phyloP scores from a whole-genome alignment of 768 basidiomycete species.

The Xanthoconium purpureum region DNA sequence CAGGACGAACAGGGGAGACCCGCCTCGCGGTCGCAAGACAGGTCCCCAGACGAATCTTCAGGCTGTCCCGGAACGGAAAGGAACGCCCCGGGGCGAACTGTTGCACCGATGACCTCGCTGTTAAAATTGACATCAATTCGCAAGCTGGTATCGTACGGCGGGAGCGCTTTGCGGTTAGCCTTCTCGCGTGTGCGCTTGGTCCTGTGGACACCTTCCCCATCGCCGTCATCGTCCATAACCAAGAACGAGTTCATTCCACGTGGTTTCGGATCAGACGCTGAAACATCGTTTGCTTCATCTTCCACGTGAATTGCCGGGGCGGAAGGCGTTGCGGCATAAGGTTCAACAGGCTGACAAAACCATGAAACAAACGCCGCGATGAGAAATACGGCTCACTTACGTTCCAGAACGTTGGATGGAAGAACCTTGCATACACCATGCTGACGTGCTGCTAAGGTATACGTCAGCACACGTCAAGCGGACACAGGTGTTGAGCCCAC shows the following conservation, averaged over 20 bases:
- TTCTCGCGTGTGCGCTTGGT: neutral
- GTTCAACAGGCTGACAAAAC: slow-evolving; percentile 10
- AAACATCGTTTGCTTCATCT: slow-evolving; percentile 10
- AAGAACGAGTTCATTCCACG: slow-evolving; percentile 16
- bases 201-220: neutral
- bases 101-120: slow-evolving; percentile 16
- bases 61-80: slow-evolving; percentile 5
- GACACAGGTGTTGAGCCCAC: neutral
- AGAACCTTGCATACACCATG: slow-evolving; percentile 22
- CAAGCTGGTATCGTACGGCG: slow-evolving; percentile 15
- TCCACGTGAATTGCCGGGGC: slow-evolving; percentile 21
- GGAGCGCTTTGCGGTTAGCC: neutral
- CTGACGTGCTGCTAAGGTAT: slow-evolving; percentile 9
- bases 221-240: slow-evolving; percentile 9
- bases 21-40: neutral
- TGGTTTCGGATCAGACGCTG: neutral
- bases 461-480: neutral
- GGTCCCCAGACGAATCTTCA: neutral
- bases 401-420: slow-evolving; percentile 22
- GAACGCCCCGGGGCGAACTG: slow-evolving; percentile 6
- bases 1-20: neutral
- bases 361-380: neutral
- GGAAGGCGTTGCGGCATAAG: slow-evolving; percentile 11
- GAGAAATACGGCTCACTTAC: neutral
- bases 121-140: slow-evolving; percentile 4